Evolutionary conservation across 768 basidiomycete genomes (phyloP), one percentile per base, ranked within the genome.

Genomic region (Suillus placidus): DNA sequence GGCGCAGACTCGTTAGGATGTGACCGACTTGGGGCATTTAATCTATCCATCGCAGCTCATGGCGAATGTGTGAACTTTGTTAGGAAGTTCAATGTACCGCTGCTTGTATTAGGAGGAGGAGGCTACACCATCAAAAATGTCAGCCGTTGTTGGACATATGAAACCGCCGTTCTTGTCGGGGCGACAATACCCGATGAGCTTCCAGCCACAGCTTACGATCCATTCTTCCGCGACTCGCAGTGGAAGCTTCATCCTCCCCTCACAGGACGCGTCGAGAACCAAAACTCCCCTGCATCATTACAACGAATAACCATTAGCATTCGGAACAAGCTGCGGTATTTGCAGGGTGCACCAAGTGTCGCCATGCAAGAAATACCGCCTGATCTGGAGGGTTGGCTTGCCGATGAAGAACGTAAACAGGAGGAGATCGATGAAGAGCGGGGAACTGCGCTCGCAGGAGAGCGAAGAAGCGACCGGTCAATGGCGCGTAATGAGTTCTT

Each of bases 61-160:
- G 97, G 97, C 23, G 97, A 99, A 79, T 99, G 97, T 75, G 95
- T 99, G 37, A 91, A 96, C 74, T 99, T 96, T 76, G 95, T 99
- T 60, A 90, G 96, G 67, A 90, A 90, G 69, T 99, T 93, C 80
- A 88, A 90, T 71, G 87, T 99, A 3, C 97, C 97, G 1, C 80
- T 99, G 16, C 83, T 99, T 20, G 92, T 99, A 38, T 76, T 99
- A 7, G 97, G 97, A 49, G 97, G 97, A 2, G 97, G 97, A 4
- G 97, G 97, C 0, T 99, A 99, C 78, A 95, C 95, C 6, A 93
- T 98, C 76, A 93, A 95, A 73, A 97, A 97, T 74, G 97, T 99
- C 69, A 92, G 93, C 55, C 88, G 97, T n/a, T 99, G 97, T 74
- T 99, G 97, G 97, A 90, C 97, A 40, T 97, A 99, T 81, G 97